These are phyloP conservation scores for Aspergillus olivimuriae DNA, from an alignment of 495 filamentous ascomycete genomes.

Conservation along the genomic window DNA sequence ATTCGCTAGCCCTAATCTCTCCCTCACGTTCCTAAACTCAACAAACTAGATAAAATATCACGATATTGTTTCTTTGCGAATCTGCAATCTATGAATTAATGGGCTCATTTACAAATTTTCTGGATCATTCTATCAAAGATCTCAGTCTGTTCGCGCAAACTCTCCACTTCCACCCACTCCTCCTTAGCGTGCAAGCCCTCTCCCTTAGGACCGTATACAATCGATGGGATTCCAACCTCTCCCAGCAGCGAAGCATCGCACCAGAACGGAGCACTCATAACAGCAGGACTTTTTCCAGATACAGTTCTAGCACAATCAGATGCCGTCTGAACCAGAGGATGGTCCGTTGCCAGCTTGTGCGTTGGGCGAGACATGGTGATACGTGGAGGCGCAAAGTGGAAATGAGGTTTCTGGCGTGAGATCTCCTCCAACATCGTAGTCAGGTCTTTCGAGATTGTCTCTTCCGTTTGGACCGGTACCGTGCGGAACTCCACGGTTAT, in stretches of 20 bases:
- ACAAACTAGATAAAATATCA: background rate
- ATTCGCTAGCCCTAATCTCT: too few relatives aligned
- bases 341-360: conserved; percentile 22
- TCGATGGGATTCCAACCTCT: conserved; percentile 30
- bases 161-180: conserved; percentile 40
- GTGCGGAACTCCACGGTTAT: conserved; percentile 41
- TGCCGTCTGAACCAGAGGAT: conserved; percentile 28
- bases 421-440: conserved; percentile 16
- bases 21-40: background rate
- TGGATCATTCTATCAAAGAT: conserved; percentile 17
- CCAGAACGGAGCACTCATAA: conserved; percentile 30
- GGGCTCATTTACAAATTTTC: conserved; percentile 27
- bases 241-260: conserved; percentile 38
- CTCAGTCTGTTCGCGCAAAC: conserved; percentile 18
- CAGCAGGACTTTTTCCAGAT: conserved; percentile 10
- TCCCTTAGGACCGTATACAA: conserved; percentile 38
- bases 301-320: conserved; percentile 13
- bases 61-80: too few relatives aligned
- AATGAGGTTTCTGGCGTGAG: conserved; percentile 14
- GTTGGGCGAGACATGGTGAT: conserved; percentile 29
- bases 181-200: conserved; percentile 38
- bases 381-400: conserved; percentile 23
- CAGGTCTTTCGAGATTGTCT: conserved; percentile 26
- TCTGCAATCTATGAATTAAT: too few relatives aligned
- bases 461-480: conserved; percentile 27